Base-by-base conservation (phyloP, 768 basidiomycete species). In the Mrakia hoshinonis region DNA sequence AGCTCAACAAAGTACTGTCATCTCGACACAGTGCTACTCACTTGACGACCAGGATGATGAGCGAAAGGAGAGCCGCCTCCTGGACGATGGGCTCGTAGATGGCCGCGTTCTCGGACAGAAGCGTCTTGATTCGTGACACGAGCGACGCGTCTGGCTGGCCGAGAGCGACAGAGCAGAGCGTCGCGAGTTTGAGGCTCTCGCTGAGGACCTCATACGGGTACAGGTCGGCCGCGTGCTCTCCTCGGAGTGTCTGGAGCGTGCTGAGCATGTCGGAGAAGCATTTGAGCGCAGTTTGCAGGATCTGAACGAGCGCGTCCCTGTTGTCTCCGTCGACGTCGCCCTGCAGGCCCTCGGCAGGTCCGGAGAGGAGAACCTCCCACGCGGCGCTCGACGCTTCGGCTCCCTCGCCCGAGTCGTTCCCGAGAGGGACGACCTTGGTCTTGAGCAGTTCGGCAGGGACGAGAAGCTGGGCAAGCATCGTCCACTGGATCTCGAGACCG, bases 121-220 rank as follows among this genome's bases (percentile, higher is more conserved):
- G 81, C 0, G 89, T 82, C 55, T 86, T 84, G 18, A 96, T 82
- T 3, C 86, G 85, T 48, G 85, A 82, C 75, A 89, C 86, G 34
- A 93, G 82, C n/a, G 83, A 83, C 62, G 83, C 81, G 72, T 92
- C 88, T 31, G 92, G 81, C 67, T 87, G 84, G 66, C 83, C 83
- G 38, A 87, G 81, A 10, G 87, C 89, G 55, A 90, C 84, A 48
- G 86, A 89, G 76, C 91, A 92, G 39, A 92, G 82, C 4, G 90
- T 87, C 3, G 89, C 88, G 24, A 93, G 81, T 90, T 92, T 93
- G 83, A 93, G 79, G 74, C 89, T 89, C 77, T 93, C 91, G 12
- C 91, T 90, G 87, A 93, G 87, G 0, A 91, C 92, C 77, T 93
- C 91, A 87, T 88, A 92, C 65, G 89, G 87, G 79, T 92, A 93